Evolutionary conservation across 345 rosid species (phyloP), one percentile per base, ranked within the genome.

Genomic region (Boechera retrofracta): DNA sequence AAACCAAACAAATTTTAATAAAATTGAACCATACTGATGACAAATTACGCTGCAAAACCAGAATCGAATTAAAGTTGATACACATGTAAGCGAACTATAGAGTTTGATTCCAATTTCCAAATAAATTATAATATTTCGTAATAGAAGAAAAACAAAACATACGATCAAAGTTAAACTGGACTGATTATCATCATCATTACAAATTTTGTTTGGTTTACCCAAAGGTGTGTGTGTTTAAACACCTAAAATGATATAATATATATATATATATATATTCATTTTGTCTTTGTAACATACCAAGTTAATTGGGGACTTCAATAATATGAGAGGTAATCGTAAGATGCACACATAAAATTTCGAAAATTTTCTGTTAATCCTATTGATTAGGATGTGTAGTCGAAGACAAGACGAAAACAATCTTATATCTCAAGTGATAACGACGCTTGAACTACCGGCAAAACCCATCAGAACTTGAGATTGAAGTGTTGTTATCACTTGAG

Each of bases 391-490:
- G 69, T 61, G 60, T 26, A 49, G 77, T 35, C 28, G 79, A 58
- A 31, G 68, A 54, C 36, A 64, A 73, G 54, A 72, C 69, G 32
- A 73, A 52, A 56, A 60, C 13, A 77, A 74, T 73, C 87, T 73
- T 85, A 82, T 81, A 82, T 65, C 81, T 77, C 78, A 87, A 83
- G 88, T 77, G 86, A 89, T 79, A 83, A 79, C 79, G 68, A 68
- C 62, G 13, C 1, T 48, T 67, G 35, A 76, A 59, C 69, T 8
- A 68, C 62, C 62, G 15, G 13, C 74, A 68, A 67, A 75, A 57
- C 57, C 47, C 16, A 60, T 38, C 29, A 36, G 31, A 60, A 59
- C 29, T 59, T 35, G 24, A n/a, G 12, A 57, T 32, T 57, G 63
- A 36, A 60, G 11, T 36, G 4, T 60, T 60, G 5, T 60, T 3